Base-by-base conservation (phyloP, 2,329 filamentous ascomycete genomes). In the Bertia moriformis region DNA sequence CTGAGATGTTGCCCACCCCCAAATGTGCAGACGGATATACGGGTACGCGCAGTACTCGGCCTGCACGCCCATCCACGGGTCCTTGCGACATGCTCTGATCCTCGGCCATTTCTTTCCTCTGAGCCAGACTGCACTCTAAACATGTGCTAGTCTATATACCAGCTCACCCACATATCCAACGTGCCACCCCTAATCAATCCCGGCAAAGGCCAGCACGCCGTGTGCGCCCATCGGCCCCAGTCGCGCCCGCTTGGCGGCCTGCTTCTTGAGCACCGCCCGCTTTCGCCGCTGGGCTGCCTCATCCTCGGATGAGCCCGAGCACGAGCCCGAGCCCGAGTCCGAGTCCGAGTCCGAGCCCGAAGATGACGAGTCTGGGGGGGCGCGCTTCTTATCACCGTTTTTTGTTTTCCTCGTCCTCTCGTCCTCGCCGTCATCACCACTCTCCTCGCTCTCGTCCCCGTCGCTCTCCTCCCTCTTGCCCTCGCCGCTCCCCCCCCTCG, bases 171-270 rank as follows among this genome's bases (percentile, higher is more conserved):
- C n/a, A n/a, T n/a, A n/a, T n/a, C n/a, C n/a, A n/a, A n/a, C n/a
- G n/a, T n/a, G n/a, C n/a, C n/a, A n/a, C n/a, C n/a, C n/a, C 39
- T 49, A 68, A 41, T 68, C 65, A 45, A 70, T 42, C 4, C 61
- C 65, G 12, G 65, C 61, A 42, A 71, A 69, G 4, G 61, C 62
- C 45, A 69, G 48, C n/a, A 71, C 58, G 38, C 67, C 67, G 35
- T 71, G 66, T 3, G 65, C 64, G 15, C 67, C 67, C 55, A 62
- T 64, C 12, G 65, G 63, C 3, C 66, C 67, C 4, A 70, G 53
- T 38, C 64, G 64, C 39, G 44, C 56, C 35, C 47, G 46, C 57
- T 43, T 63, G 60, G 3, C 53, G 41, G 49, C 52, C 42, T 55
- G 54, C 43, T 44, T 53, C n/a, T n/a, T n/a, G n/a, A n/a, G n/a